Conservation (phyloP, 768 basidiomycete species). For the Tylopilus subfusipes region DNA sequence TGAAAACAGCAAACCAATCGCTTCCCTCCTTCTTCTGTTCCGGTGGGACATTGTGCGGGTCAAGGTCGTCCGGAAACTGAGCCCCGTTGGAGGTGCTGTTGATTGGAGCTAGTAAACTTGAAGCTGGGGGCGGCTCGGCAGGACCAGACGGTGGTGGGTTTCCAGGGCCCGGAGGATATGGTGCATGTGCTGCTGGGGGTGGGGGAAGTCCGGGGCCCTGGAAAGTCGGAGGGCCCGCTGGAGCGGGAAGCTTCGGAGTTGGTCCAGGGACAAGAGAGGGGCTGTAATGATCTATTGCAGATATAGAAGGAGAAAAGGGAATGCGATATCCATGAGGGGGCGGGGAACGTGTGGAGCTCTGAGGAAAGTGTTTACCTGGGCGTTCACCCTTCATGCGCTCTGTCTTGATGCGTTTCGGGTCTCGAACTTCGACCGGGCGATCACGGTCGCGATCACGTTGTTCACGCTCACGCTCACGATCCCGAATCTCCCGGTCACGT, state of each 20-base stretch:
- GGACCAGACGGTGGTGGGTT: conserved; percentile 32
- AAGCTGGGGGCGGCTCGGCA: conserved; percentile 22
- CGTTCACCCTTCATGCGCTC: conserved; percentile 46
- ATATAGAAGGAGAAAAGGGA: conserved; percentile 24
- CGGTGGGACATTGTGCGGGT: conserved; percentile 32
- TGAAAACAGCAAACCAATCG: conserved; percentile 91
- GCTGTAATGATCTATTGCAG: conserved; percentile 33
- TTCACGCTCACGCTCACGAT: conserved; percentile 36
- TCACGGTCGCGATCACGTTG: conserved; percentile 45
- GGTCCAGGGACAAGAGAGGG: conserved; percentile 37
- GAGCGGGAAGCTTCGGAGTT: conserved; percentile 36
- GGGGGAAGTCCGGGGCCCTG: conserved; percentile 37
- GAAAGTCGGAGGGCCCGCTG: conserved; percentile 29
- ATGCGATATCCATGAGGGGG: conserved; percentile 33
- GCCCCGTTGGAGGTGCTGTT: conserved; percentile 27
- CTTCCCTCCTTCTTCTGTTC: conserved; percentile 57
- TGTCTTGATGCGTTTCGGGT: conserved; percentile 59
- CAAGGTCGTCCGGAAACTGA: conserved; percentile 35
- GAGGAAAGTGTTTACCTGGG: conserved; percentile 36
- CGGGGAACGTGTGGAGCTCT: conserved; percentile 26
- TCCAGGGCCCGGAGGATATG: conserved; percentile 32
- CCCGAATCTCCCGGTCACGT: conserved; percentile 36
- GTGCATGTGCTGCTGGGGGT: conserved; percentile 30
- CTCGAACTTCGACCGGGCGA: conserved; percentile 46
- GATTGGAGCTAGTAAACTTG: conserved; percentile 24